Conservation (phyloP, 257 asterid species). For the Fraxinus americana region DNA sequence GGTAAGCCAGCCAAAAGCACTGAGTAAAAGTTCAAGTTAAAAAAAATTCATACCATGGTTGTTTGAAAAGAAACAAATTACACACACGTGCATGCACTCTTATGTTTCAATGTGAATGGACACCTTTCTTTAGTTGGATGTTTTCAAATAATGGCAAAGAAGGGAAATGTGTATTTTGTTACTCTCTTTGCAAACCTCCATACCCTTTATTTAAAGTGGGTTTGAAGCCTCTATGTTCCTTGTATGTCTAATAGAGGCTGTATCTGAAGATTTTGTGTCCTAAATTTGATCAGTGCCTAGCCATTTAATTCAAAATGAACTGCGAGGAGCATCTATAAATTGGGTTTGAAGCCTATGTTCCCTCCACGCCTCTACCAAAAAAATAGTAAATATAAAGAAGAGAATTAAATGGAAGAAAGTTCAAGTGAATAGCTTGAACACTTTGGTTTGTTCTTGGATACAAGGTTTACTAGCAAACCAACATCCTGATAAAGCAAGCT, state of each 20-base stretch:
- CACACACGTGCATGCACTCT: background rate
- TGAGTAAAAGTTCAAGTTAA: background rate
- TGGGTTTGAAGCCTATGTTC: too few relatives aligned
- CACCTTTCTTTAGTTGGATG: background rate
- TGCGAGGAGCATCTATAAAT: background rate
- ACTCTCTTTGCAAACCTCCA: background rate
- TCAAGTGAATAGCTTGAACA: background rate
- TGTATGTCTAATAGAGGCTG: background rate
- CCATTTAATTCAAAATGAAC: background rate
- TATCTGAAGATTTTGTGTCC: background rate
- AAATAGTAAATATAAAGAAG: background rate
- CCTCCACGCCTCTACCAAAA: background rate
- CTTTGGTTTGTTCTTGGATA: background rate
- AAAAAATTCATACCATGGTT: background rate
- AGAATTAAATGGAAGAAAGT: background rate
- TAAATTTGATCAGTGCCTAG: background rate
- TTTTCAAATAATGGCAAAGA: background rate
- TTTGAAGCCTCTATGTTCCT: background rate
- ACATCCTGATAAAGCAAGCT: background rate
- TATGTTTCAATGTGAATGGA: background rate
- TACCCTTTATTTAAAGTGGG: background rate
- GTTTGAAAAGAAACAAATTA: background rate
- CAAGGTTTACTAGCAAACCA: background rate
- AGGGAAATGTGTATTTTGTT: background rate
- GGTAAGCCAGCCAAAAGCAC: constrained; percentile 36